These are phyloP conservation scores for Venturia nashicola DNA, from an alignment of 2,329 filamentous ascomycete species.

Conservation along the genomic window DNA sequence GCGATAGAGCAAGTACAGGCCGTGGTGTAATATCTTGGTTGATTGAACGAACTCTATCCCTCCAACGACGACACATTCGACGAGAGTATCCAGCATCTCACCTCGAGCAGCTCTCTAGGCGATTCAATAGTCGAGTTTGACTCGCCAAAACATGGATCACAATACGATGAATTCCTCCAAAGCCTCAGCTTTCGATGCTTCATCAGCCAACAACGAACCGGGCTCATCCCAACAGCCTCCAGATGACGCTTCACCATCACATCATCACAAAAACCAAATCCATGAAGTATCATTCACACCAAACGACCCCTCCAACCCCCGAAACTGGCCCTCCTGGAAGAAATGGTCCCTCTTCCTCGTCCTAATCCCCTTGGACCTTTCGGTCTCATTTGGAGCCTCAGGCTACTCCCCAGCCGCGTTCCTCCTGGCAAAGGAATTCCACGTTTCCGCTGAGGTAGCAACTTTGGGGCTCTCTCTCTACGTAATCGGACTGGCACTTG, in stretches of 20 bases:
- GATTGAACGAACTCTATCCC: too few species aligned
- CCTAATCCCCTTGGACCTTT: slow-evolving; percentile 17
- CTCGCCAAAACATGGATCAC: neutral
- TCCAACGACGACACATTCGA: too few species aligned
- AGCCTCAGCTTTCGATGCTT: neutral
- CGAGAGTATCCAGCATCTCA: too few species aligned
- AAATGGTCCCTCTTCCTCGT: slow-evolving; percentile 39
- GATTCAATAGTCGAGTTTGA: too few species aligned
- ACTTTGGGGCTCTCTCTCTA: slow-evolving; percentile 30
- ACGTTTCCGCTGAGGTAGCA: slow-evolving; percentile 25
- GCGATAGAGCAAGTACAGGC: too few species aligned
- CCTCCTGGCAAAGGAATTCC: slow-evolving; percentile 25
- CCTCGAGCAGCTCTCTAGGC: too few species aligned
- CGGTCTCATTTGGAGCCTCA: slow-evolving; percentile 13
- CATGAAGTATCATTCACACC: slow-evolving; percentile 64
- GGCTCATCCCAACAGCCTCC: slow-evolving; percentile 16
- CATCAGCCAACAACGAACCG: neutral
- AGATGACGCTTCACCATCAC: too few species aligned
- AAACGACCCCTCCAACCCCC: slow-evolving; percentile 51
- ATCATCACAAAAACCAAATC: slow-evolving; percentile 31
- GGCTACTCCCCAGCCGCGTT: slow-evolving; percentile 3
- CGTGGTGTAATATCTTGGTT: too few species aligned
- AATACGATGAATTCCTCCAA: neutral
- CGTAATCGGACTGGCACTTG: slow-evolving; percentile 29
- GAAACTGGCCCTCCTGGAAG: slow-evolving; percentile 52